Evolutionary conservation across 768 basidiomycete genomes (phyloP).

Genomic region (Pleurotus cornucopiae): DNA sequence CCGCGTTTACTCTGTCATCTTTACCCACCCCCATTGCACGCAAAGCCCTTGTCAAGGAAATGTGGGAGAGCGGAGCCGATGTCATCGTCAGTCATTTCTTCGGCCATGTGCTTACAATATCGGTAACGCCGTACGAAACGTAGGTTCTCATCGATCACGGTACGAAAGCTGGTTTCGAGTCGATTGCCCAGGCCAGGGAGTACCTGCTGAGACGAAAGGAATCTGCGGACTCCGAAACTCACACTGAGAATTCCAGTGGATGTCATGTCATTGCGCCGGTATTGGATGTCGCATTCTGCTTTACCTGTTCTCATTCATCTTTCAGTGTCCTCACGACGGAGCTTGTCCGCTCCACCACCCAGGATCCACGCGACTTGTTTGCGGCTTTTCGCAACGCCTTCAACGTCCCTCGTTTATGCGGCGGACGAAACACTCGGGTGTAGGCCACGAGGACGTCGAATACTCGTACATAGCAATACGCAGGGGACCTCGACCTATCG

Average conservation of each 20-base stretch:
- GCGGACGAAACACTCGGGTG: conserved; percentile 79
- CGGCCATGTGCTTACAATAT: conserved; percentile 13
- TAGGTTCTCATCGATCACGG: conserved; percentile 87
- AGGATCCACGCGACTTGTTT: conserved; percentile 52
- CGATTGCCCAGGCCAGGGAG: conserved; percentile 74
- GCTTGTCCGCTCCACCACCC: conserved; percentile 71
- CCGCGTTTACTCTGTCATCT: conserved; percentile 83
- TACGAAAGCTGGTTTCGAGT: conserved; percentile 69
- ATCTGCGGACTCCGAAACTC: conserved; percentile 38
- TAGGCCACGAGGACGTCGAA: conserved; percentile 81
- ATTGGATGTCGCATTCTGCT: conserved; percentile 32
- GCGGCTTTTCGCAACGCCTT: conserved; percentile 84
- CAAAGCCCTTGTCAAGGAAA: conserved; percentile 68
- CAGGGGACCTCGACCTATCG: conserved; percentile 64
- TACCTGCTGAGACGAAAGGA: conserved; percentile 61
- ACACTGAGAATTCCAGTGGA: conserved; percentile 39
- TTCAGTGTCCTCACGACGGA: conserved; percentile 87
- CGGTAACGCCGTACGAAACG: conserved; percentile 8
- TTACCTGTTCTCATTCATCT: conserved; percentile 4
- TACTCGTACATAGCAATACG: conserved; percentile 91
- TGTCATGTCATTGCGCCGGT: conserved; percentile 85
- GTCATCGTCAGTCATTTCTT: conserved; percentile 71
- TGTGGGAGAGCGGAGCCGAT: conserved; percentile 91
- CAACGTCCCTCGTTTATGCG: conserved; percentile 85
- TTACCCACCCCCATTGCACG: conserved; percentile 57